Evolutionary conservation across 495 filamentous ascomycete species (phyloP), one percentile per base, ranked within the genome.

Genomic region (Cairneyella variabilis): DNA sequence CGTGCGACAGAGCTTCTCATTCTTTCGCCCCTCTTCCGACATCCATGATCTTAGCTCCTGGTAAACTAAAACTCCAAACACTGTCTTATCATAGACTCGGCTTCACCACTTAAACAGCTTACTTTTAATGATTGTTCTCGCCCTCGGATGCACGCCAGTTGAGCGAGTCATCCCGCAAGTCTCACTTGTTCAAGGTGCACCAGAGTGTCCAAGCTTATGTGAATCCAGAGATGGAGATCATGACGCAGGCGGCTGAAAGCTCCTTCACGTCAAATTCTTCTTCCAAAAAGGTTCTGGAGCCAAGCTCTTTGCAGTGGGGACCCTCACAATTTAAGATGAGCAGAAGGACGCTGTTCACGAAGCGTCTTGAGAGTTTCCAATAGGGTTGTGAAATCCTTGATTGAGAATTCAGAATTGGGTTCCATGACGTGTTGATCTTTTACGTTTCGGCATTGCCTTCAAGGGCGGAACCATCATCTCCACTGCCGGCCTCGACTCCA

Each of bases 161-260:
- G 36, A 6, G 14, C 41, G 41, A 44, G 27, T 22, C 16, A n/a
- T 22, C 21, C 21, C 41, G 10, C 25, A 50, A 23, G 30, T 39
- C 34, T 26, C 47, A 36, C 27, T 20, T 18, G 44, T 7, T 5
- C 22, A 16, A 39, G 3, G 3, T 39, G 28, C 28, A 7, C 11
- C n/a, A 45, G 40, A 53, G 36, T 18, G 51, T 46, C 42, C 41
- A 46, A 53, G 50, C 50, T 53, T 22, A 30, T 41, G 25, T 41
- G 11, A 38, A 26, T 16, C 51, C 12, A 3, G 14, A 37, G 27
- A 38, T 1, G 28, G 30, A 6, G 40, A 22, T 43, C 28, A 21
- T 53, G 51, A 53, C 51, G 51, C 32, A 46, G 51, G 51, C 51
- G 51, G 51, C 51, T 44, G 40, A 53, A 10, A 11, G n/a, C 16